Evolutionary conservation across 192 early-diverging fungal genomes (phyloP), one percentile per base, ranked within the genome.

Genomic region (Geranomyces variabilis): DNA sequence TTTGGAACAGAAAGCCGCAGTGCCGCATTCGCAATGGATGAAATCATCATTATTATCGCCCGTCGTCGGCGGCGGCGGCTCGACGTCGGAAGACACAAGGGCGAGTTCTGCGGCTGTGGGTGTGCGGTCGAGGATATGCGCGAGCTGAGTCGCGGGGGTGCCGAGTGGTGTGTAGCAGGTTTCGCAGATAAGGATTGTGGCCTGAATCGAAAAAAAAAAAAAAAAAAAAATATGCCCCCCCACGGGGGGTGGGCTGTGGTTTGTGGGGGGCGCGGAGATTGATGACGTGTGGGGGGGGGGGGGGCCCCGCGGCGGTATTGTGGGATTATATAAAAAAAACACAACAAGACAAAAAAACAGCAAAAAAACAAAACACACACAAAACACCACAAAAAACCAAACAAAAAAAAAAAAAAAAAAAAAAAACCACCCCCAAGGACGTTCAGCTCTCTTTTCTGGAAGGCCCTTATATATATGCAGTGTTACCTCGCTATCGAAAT

Each of bases 1-100:
- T 13, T 12, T 5, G 31, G 69, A 71, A 34, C 75, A 76, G 48
- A 72, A 76, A 1, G 55, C 36, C 55, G 72, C 75, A 6, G 31
- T 44, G 22, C 75, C 51, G 51, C 51, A 53, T n/a, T 68, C 33
- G 59, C 47, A 69, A 21, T 13, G 17, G 45, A 19, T 31, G n/a
- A 26, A 29, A n/a, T 75, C 26, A 17, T 17, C 19, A 36, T 48
- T 8, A 12, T 31, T 63, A 30, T 22, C 47, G 59, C 49, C 8
- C 55, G 53, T 7, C 26, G 14, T 45, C 13, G 14, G 24, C 44
- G n/a, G 3, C 28, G 21, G 22, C 24, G 19, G n/a, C 51, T 4
- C 24, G 19, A 24, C 24, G 51, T 17, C 24, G 51, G n/a, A 4
- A 26, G 51, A 19, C 24, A 62, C 29, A 13, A 21, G 47, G 19